Evolutionary conservation across 2,329 filamentous ascomycete species (phyloP), one percentile per base, ranked within the genome.

Genomic region (Cladosporium sp.): DNA sequence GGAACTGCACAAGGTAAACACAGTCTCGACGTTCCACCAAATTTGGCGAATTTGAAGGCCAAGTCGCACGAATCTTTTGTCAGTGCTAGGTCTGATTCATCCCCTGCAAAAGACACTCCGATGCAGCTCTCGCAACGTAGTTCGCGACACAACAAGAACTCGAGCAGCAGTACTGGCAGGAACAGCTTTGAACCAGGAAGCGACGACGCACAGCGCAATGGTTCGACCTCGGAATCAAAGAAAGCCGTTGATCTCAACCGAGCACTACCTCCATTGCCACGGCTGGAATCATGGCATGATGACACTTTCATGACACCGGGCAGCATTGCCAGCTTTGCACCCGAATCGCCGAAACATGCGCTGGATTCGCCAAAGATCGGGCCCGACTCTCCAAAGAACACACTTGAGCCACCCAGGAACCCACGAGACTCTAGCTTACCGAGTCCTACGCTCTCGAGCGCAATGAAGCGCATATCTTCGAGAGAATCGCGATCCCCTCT

Each of bases 251-350:
- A 83, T 62, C 73, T 83, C 34, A 83, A 83, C 69, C 73, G 81
- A 64, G 80, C 82, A 65, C 71, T 83, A 26, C 81, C 81, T 36
- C 81, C 81, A 4, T 67, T 83, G 13, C 81, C 81, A 7, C 78
- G 80, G 57, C 72, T 83, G 6, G 80, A 82, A 64, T 76, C 73
- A 36, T 78, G 76, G 75, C 74, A 75, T 48, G 66, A 64, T 11
- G 69, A 72, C 14, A 23, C 54, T 14, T 57, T 57, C 54, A 39
- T 10, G 70, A 71, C 59, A 34, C 23, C 18, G 11, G n/a, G 48
- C 8, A 48, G 18, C 39, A 46, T 46, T 46, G 39, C 39, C 7
- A 46, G 39, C 39, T 11, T 46, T 11, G 39, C 39, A 21, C 39
- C 39, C n/a, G 39, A 46, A 23, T 46, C 39, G 10, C 39, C 39